Percentiles rank a stretch among this genome's conserved stretches.
These are phyloP conservation scores for Vitis labrusca DNA, from an alignment of 164 flowering plant species.

Conservation along the genomic window DNA sequence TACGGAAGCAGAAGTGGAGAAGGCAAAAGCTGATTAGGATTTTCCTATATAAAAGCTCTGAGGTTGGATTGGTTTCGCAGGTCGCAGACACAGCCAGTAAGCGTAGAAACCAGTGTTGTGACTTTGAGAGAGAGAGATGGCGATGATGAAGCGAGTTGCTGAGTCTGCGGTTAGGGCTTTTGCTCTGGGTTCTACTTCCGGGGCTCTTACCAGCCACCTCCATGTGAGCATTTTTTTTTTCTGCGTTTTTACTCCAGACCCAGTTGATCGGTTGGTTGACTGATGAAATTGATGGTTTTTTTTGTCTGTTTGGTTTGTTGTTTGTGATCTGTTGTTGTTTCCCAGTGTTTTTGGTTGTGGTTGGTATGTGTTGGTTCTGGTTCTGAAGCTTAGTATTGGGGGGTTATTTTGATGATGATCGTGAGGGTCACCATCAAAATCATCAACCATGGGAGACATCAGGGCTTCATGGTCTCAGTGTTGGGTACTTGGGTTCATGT, in stretches of 20 bases:
- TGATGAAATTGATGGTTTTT: background rate
- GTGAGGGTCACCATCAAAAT: no score
- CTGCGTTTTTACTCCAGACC: background rate
- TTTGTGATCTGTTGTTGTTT: background rate
- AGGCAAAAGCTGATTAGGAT: no score
- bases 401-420: no score
- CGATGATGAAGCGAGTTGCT: constrained; percentile 65
- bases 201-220: constrained; percentile 34
- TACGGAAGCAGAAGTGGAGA: no score
- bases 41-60: no score
- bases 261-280: background rate
- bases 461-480: no score
- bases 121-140: constrained; percentile 33
- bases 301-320: background rate
- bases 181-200: constrained; percentile 23
- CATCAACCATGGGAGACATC: no score
- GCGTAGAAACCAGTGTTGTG: no score
- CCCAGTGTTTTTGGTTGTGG: background rate
- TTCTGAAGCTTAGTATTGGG: no score
- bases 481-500: no score
- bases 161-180: constrained; percentile 39
- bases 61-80: no score
- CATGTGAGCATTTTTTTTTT: constrained; percentile 37
- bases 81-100: no score
- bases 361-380: background rate